phyloP scores from a whole-genome alignment of 805 yeast genomes.

The Lipomyces orientalis region DNA sequence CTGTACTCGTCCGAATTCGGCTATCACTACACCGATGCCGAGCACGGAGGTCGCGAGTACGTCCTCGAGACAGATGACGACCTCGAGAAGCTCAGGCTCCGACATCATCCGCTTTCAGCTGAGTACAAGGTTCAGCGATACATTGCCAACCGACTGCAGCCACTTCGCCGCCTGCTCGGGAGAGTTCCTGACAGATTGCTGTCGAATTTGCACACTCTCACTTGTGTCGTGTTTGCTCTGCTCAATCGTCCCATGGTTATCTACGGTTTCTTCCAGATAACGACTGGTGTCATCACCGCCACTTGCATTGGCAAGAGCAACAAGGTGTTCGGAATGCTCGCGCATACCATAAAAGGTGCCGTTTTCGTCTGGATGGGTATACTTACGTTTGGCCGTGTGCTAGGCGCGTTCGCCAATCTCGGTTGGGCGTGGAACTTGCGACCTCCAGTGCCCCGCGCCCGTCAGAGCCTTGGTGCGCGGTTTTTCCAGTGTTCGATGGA shows the following conservation, averaged over 20 bases:
- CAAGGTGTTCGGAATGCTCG: constrained; percentile 78
- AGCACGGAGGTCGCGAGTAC: constrained; percentile 41
- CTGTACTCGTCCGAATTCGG: constrained; percentile 23
- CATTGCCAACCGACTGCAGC: constrained; percentile 24
- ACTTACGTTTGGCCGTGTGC: constrained; percentile 80
- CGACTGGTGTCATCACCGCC: constrained; percentile 68
- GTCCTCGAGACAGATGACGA: constrained; percentile 29
- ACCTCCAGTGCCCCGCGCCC: constrained; percentile 37
- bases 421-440: constrained; percentile 91
- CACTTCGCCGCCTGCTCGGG: constrained; percentile 27
- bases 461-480: constrained; percentile 46
- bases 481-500: constrained; percentile 66
- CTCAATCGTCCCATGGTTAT: constrained; percentile 71
- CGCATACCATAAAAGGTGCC: constrained; percentile 96
- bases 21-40: constrained; percentile 43
- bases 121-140: constrained; percentile 33
- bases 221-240: constrained; percentile 53
- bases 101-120: constrained; percentile 27
- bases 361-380: constrained; percentile 80
- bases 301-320: constrained; percentile 69
- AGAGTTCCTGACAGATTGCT: constrained; percentile 39
- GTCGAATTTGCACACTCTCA: constrained; percentile 40
- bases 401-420: constrained; percentile 73
- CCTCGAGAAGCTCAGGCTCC: constrained; percentile 26
- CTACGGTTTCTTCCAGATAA: constrained; percentile 61